Evolutionary conservation across 1,139 yeast species (phyloP).

Genomic region (Hyphopichia khmerensis): DNA sequence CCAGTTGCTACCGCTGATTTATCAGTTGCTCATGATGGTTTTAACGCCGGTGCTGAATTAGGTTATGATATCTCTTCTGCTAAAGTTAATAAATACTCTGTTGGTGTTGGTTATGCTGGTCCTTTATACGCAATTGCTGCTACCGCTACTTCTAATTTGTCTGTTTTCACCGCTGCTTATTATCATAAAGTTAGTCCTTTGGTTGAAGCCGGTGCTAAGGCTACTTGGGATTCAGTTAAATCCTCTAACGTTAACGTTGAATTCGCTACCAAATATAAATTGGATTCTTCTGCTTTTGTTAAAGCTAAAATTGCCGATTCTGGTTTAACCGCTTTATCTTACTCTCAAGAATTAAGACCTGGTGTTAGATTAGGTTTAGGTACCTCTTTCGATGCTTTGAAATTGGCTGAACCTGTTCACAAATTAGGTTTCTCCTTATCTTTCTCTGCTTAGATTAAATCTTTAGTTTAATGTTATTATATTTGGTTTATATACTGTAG

Average conservation of each 20-base stretch:
- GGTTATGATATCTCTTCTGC: constrained; percentile 95
- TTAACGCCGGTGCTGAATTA: constrained; percentile 96
- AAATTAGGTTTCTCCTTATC: constrained; percentile 94
- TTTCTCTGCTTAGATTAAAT: constrained; percentile 69
- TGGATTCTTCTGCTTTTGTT: constrained; percentile 84
- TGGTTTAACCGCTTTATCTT: constrained; percentile 91
- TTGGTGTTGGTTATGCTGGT: constrained; percentile 91
- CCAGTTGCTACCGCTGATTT: constrained; percentile 95
- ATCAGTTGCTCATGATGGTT: constrained; percentile 93
- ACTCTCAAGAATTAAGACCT: constrained; percentile 94
- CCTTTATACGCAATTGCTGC: constrained; percentile 86
- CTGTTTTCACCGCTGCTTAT: constrained; percentile 92
- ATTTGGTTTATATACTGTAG: too few species aligned
- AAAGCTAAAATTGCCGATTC: constrained; percentile 98
- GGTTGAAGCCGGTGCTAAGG: constrained; percentile 98
- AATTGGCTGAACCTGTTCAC: constrained; percentile 96
- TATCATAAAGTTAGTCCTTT: constrained; percentile 91
- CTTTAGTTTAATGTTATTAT: neutral
- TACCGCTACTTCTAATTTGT: constrained; percentile 85
- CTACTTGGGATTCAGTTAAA: constrained; percentile 84
- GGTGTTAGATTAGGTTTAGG: constrained; percentile 98
- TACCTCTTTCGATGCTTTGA: constrained; percentile 94
- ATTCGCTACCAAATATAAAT: constrained; percentile 92
- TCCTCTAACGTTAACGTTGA: constrained; percentile 77
- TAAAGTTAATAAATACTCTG: constrained; percentile 89